Evolutionary conservation across 2,329 filamentous ascomycete species (phyloP).

Genomic region (Pseudogymnoascus sp.): DNA sequence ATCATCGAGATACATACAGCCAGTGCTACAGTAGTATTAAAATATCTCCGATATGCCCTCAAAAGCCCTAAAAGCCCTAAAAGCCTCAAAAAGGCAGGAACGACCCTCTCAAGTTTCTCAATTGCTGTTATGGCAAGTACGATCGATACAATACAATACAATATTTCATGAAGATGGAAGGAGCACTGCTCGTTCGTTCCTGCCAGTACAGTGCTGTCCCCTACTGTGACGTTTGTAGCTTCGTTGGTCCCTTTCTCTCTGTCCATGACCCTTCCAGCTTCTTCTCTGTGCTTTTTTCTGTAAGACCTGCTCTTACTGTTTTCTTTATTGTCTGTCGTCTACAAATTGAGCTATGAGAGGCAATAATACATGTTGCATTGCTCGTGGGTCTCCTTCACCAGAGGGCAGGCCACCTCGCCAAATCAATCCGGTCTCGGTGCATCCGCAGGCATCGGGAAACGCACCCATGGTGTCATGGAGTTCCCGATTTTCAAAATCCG

Average conservation of each 20-base stretch:
- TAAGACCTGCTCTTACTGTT: neutral
- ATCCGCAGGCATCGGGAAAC: slow-evolving; percentile 10
- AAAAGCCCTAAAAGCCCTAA: neutral
- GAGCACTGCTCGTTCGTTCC: neutral
- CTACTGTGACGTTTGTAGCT: neutral
- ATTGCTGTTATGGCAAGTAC: neutral
- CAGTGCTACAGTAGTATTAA: too few species aligned
- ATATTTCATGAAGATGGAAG: neutral
- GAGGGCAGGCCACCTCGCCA: slow-evolving; percentile 23
- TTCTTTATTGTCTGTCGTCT: neutral
- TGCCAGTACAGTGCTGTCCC: neutral
- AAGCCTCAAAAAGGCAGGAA: neutral
- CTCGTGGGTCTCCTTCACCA: slow-evolving; percentile 25
- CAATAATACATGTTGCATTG: slow-evolving; percentile 21
- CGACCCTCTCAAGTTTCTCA: neutral
- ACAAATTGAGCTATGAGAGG: neutral
- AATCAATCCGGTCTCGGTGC: slow-evolving; percentile 9
- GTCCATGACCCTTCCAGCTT: neutral
- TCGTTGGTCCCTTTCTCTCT: neutral
- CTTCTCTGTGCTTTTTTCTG: neutral
- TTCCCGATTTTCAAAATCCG: slow-evolving; percentile 18
- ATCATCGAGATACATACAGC: neutral
- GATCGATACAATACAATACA: neutral
- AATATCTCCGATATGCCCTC: neutral
- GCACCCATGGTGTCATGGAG: slow-evolving; percentile 12